Base-by-base conservation (phyloP, 345 rosid genomes). In the Lepidium didymum region DNA sequence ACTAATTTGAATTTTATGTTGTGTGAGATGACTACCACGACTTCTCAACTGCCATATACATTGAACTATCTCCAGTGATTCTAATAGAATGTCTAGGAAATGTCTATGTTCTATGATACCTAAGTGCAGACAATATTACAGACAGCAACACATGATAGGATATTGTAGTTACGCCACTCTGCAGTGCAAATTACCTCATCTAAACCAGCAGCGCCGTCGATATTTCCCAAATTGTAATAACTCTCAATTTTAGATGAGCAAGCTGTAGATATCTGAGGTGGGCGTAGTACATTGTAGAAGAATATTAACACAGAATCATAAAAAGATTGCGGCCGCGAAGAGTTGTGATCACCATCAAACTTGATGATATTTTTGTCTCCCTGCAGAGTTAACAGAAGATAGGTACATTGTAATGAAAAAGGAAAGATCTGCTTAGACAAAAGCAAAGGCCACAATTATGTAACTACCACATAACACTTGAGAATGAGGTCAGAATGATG, bases 271-370 rank as follows among this genome's bases (percentile, higher is more conserved):
- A 70, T 72, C 64, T 64, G 90, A 77, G 99, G 99, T 45, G 99
- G 99, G 62, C 73, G 95, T 61, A 94, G 88, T 60, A 91, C 85
- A 70, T 86, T 91, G 82, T 78, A 84, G 83, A 94, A 91, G 90
- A 94, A 94, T 72, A 87, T 79, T 74, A 96, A 89, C 64, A 94
- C 97, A 1, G 99, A 94, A 77, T 94, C 96, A 57, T 89, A 91
- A 73, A 80, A 94, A 70, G 82, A 89, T 45, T 89, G 97, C 15
- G 99, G 97, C 71, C 99, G 78, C 16, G 99, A 87, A 37, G 97
- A 81, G 76, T 94, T 94, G 78, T 91, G 97, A 68, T 94, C 97
- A 53, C 97, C 99, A 67, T 94, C 92, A 74, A 94, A 94, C 78
- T 85, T 89, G 70, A 94, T 88, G 70, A 94, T 75, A 70, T 94